phyloP scores from a whole-genome alignment of 495 filamentous ascomycete genomes.

The Neurospora pannonica region DNA sequence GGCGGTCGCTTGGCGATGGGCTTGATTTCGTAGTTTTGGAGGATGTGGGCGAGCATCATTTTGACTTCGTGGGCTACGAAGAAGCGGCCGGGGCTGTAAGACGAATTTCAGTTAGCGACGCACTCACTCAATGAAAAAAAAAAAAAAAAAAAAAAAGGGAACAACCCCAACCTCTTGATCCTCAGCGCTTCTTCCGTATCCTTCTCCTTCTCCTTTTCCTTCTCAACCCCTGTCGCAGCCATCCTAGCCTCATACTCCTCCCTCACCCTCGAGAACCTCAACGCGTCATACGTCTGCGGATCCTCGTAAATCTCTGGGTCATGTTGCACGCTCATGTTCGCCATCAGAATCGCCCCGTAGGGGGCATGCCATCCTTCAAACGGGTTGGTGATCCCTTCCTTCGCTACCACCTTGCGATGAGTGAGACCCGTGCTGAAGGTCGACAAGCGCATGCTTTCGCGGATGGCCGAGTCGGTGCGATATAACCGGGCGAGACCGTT shows the following conservation, averaged over 20 bases:
- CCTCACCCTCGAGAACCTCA: slow-evolving; percentile 19
- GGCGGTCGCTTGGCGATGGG: slow-evolving; percentile 16
- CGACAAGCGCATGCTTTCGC: slow-evolving; percentile 27
- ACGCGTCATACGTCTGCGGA: slow-evolving; percentile 22
- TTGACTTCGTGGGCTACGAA: slow-evolving; percentile 37
- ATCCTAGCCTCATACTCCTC: slow-evolving; percentile 24
- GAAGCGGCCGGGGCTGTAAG: slow-evolving; percentile 31
- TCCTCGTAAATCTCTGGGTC: slow-evolving; percentile 23
- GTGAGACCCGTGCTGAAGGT: slow-evolving; percentile 20
- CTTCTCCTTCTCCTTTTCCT: slow-evolving; percentile 3
- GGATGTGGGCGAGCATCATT: slow-evolving; percentile 28
- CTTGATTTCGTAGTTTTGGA: slow-evolving; percentile 35
- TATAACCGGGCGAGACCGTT: slow-evolving; percentile 20
- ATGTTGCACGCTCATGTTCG: slow-evolving; percentile 25
- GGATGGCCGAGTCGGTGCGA: slow-evolving; percentile 25
- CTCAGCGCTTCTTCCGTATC: slow-evolving; percentile 17
- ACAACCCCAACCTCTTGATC: slow-evolving; percentile 20
- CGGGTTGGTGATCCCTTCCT: slow-evolving; percentile 23
- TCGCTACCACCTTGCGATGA: slow-evolving; percentile 26
- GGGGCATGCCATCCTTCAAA: slow-evolving; percentile 26
- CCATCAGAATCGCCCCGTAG: slow-evolving; percentile 19
- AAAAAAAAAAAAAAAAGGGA: background rate
- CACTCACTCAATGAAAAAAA: background rate
- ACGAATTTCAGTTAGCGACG: background rate
- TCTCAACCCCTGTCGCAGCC: too few species aligned